Conservation (phyloP, 768 basidiomycete genomes). For the Tubosaeta sp. region DNA sequence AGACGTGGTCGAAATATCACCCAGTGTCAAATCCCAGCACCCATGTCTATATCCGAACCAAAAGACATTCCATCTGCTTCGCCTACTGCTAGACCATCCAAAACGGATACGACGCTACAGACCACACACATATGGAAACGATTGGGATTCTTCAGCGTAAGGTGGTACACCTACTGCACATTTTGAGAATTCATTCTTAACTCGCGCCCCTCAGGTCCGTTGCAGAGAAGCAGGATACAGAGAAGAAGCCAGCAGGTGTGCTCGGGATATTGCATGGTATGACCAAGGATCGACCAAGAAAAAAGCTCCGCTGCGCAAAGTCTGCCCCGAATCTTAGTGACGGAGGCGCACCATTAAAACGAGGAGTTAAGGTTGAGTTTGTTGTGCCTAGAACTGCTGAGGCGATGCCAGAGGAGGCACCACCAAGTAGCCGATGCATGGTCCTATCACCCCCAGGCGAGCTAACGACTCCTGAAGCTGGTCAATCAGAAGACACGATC, state of each 20-base stretch:
- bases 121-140: conserved; percentile 3
- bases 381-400: not conserved
- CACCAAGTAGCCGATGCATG: not conserved
- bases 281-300: conserved; percentile 18
- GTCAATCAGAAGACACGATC: conserved; percentile 14
- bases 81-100: conserved; percentile 3
- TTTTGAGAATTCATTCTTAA: not conserved
- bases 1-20: conserved; percentile 2
- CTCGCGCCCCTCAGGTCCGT: conserved; percentile 8
- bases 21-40: conserved; percentile 3
- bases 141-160: conserved; percentile 18
- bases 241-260: conserved; percentile 4
- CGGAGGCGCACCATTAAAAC: not conserved
- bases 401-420: not conserved
- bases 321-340: conserved; percentile 22
- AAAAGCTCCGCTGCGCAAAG: conserved; percentile 17
- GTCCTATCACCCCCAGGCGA: not conserved
- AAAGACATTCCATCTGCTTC: not conserved
- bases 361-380: not conserved
- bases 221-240: conserved; percentile 1
- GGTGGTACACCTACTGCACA: conserved; percentile 7
- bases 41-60: conserved; percentile 12
- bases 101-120: not conserved
- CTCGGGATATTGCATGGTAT: conserved; percentile 8
- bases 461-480: not conserved